Evolutionary conservation across 148 eudicot species (phyloP), one percentile per base, ranked within the genome.

Genomic region (Drosera capensis): DNA sequence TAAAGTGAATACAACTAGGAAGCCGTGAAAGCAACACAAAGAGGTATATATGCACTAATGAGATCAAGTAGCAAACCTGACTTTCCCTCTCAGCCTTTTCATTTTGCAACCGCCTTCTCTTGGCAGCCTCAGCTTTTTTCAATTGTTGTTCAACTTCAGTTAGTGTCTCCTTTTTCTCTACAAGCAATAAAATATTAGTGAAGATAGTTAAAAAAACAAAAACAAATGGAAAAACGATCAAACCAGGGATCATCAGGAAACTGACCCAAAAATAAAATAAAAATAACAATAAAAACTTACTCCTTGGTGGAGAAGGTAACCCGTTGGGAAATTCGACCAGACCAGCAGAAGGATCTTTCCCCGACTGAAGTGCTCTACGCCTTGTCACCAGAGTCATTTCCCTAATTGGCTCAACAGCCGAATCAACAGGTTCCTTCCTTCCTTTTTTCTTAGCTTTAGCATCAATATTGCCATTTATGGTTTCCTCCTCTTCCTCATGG

Each of bases 51-150:
- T n/a, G n/a, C n/a, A n/a, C n/a, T n/a, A 21, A 62, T 22, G 34
- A 30, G 26, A 19, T 48, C 20, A 31, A 22, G 52, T 20, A 7
- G 38, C 48, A 60, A 46, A 80, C 96, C 96, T 88, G 80, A 52
- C 86, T 61, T 50, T 88, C 94, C 55, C 67, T 67, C 37, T 90
- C 95, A 8, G 86, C 86, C 63, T 80, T 77, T 75, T 80, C 95
- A 60, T 64, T 67, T 58, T 77, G 95, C 65, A 74, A 26, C 47
- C 68, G 69, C 23, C 95, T 82, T 43, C 80, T 77, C 70, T 80
- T 73, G 52, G 95, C 90, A 61, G 90, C 90, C 72, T 84, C 90
- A 0, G 60, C 75, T 64, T 74, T 84, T 69, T 80, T 84, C 64
- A 80, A 58, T 56, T 77, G 95, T 65, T 73, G 86, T 43, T 84